Conservation (phyloP, 2,329 filamentous ascomycete genomes). For the Lachnellula occidentalis region DNA sequence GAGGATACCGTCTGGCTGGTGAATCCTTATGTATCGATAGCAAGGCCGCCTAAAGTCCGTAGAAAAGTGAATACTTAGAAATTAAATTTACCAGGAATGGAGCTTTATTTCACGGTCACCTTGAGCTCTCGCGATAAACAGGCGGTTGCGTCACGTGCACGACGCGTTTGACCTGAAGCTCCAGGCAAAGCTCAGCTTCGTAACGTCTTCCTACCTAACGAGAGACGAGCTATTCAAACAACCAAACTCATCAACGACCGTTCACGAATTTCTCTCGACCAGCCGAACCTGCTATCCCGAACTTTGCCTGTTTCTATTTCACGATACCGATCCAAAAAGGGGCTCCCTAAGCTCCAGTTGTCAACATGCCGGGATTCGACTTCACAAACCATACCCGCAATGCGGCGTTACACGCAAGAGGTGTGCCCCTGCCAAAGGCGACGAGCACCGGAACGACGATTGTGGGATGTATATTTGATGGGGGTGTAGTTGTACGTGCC, state of each 20-base stretch:
- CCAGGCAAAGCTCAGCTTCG: conserved; percentile 5
- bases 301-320: not conserved
- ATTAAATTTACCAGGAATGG: not conserved
- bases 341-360: conserved; percentile 16
- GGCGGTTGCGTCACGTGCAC: not conserved
- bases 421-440: conserved; percentile 91
- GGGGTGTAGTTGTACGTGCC: conserved; percentile 78
- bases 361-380: conserved; percentile 91
- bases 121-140: not conserved
- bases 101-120: not conserved
- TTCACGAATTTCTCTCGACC: not conserved
- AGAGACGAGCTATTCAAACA: not conserved
- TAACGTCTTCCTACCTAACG: not conserved
- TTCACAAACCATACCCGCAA: conserved; percentile 99
- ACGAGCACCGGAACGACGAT: conserved; percentile 99
- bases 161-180: conserved; percentile 4
- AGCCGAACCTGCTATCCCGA: not conserved
- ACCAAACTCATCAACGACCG: conserved; percentile 1
- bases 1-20: not conserved
- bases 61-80: not conserved
- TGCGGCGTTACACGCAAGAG: conserved; percentile 86
- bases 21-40: not conserved
- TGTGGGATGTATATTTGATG: conserved; percentile 93
- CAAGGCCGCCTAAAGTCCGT: not conserved
- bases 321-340: not conserved